Evolutionary conservation across 106 monocot species (phyloP).

Genomic region (Posidonia australis): DNA sequence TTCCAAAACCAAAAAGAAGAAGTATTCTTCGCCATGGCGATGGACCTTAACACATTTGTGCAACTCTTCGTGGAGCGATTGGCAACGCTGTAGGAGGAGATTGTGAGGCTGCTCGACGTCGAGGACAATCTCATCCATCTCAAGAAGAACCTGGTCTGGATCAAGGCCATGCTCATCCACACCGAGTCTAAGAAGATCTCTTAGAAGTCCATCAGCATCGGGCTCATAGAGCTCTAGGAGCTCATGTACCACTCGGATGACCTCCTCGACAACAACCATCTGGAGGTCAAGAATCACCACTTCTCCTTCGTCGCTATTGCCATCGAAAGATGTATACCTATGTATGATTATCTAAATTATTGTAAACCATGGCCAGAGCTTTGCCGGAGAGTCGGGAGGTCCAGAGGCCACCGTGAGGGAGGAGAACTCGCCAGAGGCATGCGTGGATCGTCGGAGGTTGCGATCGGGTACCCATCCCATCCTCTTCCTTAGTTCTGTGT

Average conservation of each 20-base stretch:
- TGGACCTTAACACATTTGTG: slow-evolving; percentile 2
- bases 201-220: not conserved
- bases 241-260: slow-evolving; percentile 18
- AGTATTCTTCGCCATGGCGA: slow-evolving; percentile 5
- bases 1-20: too few relatives aligned
- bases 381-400: too few relatives aligned
- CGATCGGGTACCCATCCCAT: too few relatives aligned
- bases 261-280: slow-evolving; percentile 4
- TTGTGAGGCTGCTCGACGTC: not conserved
- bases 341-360: too few relatives aligned
- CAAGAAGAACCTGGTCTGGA: not conserved
- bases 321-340: too few relatives aligned
- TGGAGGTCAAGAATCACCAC: slow-evolving; percentile 1
- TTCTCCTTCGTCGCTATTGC: too few relatives aligned
- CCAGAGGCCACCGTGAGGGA: too few relatives aligned
- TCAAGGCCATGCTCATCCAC: not conserved
- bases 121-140: not conserved
- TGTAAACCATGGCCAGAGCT: too few relatives aligned
- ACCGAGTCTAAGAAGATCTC: slow-evolving; percentile 2
- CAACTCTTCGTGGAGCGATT: not conserved
- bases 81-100: not conserved
- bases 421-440: too few relatives aligned
- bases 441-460: too few relatives aligned
- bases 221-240: slow-evolving; percentile 8
- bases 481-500: too few relatives aligned